Conservation (phyloP, 176 grass and related monocot species). For the Oryza officinalis region DNA sequence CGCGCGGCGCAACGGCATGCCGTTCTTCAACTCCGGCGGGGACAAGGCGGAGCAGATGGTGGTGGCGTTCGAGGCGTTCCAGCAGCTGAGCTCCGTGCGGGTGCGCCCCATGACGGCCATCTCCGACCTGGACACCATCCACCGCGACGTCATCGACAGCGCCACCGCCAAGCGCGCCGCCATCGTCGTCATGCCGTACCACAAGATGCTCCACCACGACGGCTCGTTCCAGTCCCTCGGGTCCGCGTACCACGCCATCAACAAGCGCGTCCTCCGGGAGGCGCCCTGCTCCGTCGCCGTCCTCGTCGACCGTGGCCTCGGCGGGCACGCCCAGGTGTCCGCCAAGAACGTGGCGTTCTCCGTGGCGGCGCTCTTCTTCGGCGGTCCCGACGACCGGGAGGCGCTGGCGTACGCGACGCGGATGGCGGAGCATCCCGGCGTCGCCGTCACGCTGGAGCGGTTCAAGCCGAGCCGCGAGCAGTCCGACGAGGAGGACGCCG, state of each 20-base stretch:
- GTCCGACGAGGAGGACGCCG: neutral
- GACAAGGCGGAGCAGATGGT: constrained; percentile 47
- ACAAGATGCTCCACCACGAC: constrained; percentile 56
- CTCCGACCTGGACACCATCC: constrained; percentile 69
- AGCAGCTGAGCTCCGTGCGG: constrained; percentile 64
- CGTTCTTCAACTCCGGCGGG: constrained; percentile 57
- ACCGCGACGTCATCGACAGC: constrained; percentile 70
- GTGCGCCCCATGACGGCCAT: constrained; percentile 78
- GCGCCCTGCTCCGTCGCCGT: constrained; percentile 74
- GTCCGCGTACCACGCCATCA: constrained; percentile 53
- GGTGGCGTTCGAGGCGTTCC: constrained; percentile 84
- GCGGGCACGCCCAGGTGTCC: constrained; percentile 62
- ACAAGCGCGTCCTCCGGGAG: constrained; percentile 67
- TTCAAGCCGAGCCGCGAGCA: neutral
- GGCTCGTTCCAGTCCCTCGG: constrained; percentile 61
- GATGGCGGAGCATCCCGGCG: constrained; percentile 65
- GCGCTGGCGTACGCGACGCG: constrained; percentile 66
- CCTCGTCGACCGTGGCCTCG: constrained; percentile 82
- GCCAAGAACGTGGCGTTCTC: constrained; percentile 52
- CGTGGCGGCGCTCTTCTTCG: constrained; percentile 65
- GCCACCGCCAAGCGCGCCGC: constrained; percentile 52
- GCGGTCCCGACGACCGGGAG: constrained; percentile 77
- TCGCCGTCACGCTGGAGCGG: constrained; percentile 51
- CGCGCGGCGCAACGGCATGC: constrained; percentile 53
- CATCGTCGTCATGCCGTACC: constrained; percentile 76